phyloP scores from a whole-genome alignment of 2,329 filamentous ascomycete genomes.

The Ophiocordyceps camponoti-floridani region DNA sequence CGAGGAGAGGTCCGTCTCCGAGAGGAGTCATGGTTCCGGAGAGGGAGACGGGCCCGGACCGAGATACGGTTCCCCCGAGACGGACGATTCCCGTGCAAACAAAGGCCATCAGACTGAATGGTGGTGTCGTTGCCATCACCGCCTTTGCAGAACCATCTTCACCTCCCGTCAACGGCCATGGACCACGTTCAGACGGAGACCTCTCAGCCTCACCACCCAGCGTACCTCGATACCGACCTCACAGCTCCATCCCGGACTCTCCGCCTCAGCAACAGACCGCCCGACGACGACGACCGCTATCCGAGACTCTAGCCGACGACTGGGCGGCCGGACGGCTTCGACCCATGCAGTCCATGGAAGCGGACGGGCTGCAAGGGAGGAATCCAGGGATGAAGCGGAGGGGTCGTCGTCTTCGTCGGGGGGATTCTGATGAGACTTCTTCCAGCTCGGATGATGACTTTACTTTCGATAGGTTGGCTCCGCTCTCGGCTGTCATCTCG shows the following conservation, averaged over 20 bases:
- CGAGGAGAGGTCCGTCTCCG: too few relatives aligned
- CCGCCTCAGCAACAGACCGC: background rate
- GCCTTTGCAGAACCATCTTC: background rate
- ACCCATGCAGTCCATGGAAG: background rate
- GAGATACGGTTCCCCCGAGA: too few relatives aligned
- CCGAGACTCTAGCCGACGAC: background rate
- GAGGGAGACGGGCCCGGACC: too few relatives aligned
- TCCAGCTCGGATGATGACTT: too few relatives aligned
- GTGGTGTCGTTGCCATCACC: conserved; percentile 6
- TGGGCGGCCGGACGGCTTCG: background rate
- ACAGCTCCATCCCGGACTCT: too few relatives aligned
- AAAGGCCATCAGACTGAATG: conserved; percentile 1
- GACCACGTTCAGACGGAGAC: too few relatives aligned
- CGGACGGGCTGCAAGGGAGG: background rate
- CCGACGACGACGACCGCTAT: background rate
- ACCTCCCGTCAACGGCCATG: too few relatives aligned
- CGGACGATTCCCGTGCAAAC: too few relatives aligned
- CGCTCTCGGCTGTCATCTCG: too few relatives aligned
- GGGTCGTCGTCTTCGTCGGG: too few relatives aligned
- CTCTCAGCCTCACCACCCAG: background rate
- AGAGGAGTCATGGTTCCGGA: too few relatives aligned
- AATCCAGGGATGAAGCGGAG: background rate
- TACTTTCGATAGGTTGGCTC: background rate
- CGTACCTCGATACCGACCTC: background rate
- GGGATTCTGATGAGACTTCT: too few relatives aligned